Evolutionary conservation across 2,329 filamentous ascomycete species (phyloP), one percentile per base, ranked within the genome.

Genomic region (Neonectria magnoliae): DNA sequence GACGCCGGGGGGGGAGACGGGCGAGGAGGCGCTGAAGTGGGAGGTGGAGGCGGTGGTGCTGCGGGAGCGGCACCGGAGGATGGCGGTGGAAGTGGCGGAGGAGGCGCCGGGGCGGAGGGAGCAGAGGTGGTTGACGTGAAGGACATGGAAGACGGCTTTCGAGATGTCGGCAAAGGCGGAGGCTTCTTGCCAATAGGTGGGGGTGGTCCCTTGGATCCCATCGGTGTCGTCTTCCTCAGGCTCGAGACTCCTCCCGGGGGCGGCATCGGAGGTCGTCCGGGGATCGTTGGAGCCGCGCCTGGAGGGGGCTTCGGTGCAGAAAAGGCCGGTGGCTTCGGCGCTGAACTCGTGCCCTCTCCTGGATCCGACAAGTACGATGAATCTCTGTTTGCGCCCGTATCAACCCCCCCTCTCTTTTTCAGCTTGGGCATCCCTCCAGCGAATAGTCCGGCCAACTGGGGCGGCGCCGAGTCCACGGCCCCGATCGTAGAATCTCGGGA

Each of bases 391-490:
- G 80, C 80, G 61, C 84, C 92, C 1, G 92, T 95, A 78, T 93
- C 87, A 64, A 95, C 84, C 52, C 93, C 94, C 60, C 93, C 92
- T 3, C 90, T 87, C 82, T 97, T 98, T 78, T 93, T 92, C 75
- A 99, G 78, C 81, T 98, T 98, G 3, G 96, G 96, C 88, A 98
- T 98, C 41, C 95, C 96, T 38, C 93, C 94, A 1, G 93, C 93
- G 76, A 99, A 97, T 27, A 99, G 79, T 1, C 96, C 96, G 31
- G 84, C 95, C 11, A 98, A 80, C 77, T 98, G 95, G 11, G 94
- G 95, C 9, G 94, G 93, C 52, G 93, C 88, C 20, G 88, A 79
- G 22, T 90, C 87, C 70, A 85, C 79, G 2, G 80, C 80, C 20
- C 76, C 72, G 18, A 79, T 71, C 13, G 76, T 76, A 4, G 79